Base-by-base conservation (phyloP, 164 flowering plant genomes). In the Vitis rotundifolia region DNA sequence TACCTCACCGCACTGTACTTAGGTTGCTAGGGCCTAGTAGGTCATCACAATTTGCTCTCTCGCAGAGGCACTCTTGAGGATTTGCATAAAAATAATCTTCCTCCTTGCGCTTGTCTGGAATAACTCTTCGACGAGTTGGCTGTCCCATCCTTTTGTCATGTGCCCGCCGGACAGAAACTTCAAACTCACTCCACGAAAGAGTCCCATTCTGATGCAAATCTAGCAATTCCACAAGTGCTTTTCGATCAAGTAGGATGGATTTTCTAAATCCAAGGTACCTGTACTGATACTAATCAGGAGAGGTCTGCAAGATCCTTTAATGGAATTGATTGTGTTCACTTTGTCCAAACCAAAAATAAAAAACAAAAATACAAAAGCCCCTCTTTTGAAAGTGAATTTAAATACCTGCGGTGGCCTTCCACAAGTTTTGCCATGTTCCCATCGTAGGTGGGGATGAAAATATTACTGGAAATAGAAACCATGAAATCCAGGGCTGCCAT, bases 391-490 rank as follows among this genome's bases (percentile, higher is more conserved):
- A 15, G 19, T 1, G 66, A 3, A 37, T 8, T n/a, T 8, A 44
- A 29, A 29, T 80, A 95, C 98, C 99, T 90, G 67, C 99, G 97
- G 71, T 93, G 97, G 63, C 99, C 99, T 85, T 95, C 98, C 51
- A 93, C 97, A 50, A 95, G 81, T 77, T 85, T 95, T 71, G 99
- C 98, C 99, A 95, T 95, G 84, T 95, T 95, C 51, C 99, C 99
- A 82, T 93, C 92, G 71, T 91, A 93, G 44, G 97, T 93, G 44
- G 98, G 98, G 82, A 95, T 71, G 69, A 93, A 95, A 59, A 83
- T 80, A 71, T 89, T 72, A 71, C 99, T 95, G 29, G 95, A 93
- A 72, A 89, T 73, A 55, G 99, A 90, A 54, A 93, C 98, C 82
- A 91, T 84, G 63, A 89, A 96, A 82, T 96, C 98, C 37, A 96